Conservation (phyloP, 2,329 filamentous ascomycete genomes). For the Apiospora kogelbergensis region DNA sequence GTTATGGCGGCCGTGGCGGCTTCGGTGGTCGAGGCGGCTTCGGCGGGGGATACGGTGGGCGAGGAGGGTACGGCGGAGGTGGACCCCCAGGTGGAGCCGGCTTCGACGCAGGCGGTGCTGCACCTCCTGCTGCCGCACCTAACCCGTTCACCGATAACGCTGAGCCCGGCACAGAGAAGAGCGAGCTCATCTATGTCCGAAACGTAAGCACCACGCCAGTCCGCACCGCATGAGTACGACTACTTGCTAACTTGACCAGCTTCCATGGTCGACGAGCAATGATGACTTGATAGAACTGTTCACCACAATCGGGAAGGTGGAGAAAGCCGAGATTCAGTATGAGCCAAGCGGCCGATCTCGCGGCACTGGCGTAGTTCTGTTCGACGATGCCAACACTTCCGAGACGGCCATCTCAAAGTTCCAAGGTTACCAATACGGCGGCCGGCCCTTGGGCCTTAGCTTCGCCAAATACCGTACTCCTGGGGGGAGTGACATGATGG, state of each 20-base stretch:
- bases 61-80: slow-evolving; percentile 43
- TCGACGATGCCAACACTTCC: slow-evolving; percentile 78
- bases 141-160: slow-evolving; percentile 96
- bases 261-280: slow-evolving; percentile 98
- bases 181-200: slow-evolving; percentile 88
- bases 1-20: slow-evolving; percentile 44
- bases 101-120: slow-evolving; percentile 43
- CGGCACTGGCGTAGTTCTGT: slow-evolving; percentile 94
- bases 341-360: slow-evolving; percentile 94
- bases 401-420: slow-evolving; percentile 97
- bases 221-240: slow-evolving; percentile 13
- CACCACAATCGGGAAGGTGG: slow-evolving; percentile 95
- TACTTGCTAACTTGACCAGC: slow-evolving; percentile 49
- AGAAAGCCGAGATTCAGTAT: slow-evolving; percentile 98
- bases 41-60: slow-evolving; percentile 43
- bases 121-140: slow-evolving; percentile 54
- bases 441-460: slow-evolving; percentile 86
- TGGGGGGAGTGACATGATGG: slow-evolving; percentile 72
- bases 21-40: slow-evolving; percentile 48
- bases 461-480: slow-evolving; percentile 90
- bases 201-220: slow-evolving; percentile 66
- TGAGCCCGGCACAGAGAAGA: slow-evolving; percentile 80
- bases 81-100: slow-evolving; percentile 38
- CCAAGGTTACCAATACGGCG: slow-evolving; percentile 95
- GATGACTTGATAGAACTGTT: slow-evolving; percentile 96